Percentiles rank a stretch among this genome's conserved stretches.
Conservation (phyloP, 768 basidiomycete genomes). For the Rossbeevera mucosa region DNA sequence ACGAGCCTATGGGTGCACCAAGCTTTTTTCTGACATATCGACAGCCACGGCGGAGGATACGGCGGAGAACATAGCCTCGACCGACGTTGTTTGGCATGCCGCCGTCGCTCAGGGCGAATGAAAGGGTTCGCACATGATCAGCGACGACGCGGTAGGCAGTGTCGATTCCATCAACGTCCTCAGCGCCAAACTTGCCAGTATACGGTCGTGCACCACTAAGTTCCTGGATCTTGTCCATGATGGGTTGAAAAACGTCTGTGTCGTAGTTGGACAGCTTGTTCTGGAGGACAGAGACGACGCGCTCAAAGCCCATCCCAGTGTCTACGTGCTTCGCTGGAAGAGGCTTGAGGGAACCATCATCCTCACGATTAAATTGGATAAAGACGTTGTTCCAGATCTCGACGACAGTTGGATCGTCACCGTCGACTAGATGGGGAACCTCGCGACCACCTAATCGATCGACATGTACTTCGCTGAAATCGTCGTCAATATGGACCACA, state of each 20-base stretch:
- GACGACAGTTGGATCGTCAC: conserved; percentile 94
- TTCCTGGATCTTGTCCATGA: conserved; percentile 83
- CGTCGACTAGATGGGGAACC: conserved; percentile 88
- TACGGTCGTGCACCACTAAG: conserved; percentile 87
- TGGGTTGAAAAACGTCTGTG: conserved; percentile 89
- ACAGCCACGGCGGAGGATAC: conserved; percentile 91
- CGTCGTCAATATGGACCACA: neutral
- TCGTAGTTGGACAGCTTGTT: conserved; percentile 95
- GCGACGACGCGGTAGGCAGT: conserved; percentile 97
- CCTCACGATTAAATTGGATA: conserved; percentile 97
- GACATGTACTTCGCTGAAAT: conserved; percentile 84
- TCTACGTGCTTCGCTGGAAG: conserved; percentile 95
- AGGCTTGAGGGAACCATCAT: conserved; percentile 70
- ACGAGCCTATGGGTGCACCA: conserved; percentile 84
- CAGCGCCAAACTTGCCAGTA: conserved; percentile 86
- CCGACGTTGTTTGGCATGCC: conserved; percentile 96
- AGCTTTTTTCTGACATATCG: conserved; percentile 95
- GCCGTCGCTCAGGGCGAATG: conserved; percentile 93
- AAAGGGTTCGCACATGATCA: conserved; percentile 93
- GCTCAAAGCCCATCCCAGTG: conserved; percentile 99
- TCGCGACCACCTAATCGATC: conserved; percentile 98
- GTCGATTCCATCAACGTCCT: conserved; percentile 93
- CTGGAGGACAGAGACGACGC: conserved; percentile 91
- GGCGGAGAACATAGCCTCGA: conserved; percentile 92
- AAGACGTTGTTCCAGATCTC: conserved; percentile 99